phyloP scores from a whole-genome alignment of 1,139 yeast genomes.

The Pichia cactophila region DNA sequence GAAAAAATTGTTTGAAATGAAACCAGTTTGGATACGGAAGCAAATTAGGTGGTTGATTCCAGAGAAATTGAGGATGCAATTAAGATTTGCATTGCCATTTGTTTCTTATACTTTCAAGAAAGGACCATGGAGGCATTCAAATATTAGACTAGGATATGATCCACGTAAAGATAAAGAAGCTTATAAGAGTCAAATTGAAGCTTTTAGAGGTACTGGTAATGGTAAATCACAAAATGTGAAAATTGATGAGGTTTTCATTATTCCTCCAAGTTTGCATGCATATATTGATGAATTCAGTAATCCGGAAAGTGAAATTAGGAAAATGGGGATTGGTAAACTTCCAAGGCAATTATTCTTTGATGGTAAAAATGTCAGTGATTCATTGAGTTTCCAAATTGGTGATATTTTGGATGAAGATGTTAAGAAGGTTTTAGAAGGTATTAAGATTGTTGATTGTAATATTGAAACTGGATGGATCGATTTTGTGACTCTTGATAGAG shows the following conservation, averaged over 20 bases:
- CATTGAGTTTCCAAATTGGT: conserved; percentile 74
- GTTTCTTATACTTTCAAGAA: conserved; percentile 72
- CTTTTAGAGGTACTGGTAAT: conserved; percentile 43
- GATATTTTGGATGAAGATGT: conserved; percentile 68
- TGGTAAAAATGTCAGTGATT: conserved; percentile 61
- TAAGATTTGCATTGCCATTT: conserved; percentile 76
- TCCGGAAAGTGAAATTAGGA: conserved; percentile 18
- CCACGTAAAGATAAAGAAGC: conserved; percentile 47
- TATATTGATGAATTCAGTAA: conserved; percentile 23
- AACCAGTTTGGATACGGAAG: conserved; percentile 84
- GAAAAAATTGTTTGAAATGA: conserved; percentile 45
- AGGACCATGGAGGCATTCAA: conserved; percentile 97
- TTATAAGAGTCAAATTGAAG: conserved; percentile 72
- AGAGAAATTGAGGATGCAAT: conserved; percentile 38
- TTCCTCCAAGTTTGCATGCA: conserved; percentile 25
- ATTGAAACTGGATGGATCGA: conserved; percentile 72
- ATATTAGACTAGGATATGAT: conserved; percentile 70
- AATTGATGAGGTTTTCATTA: conserved; percentile 25
- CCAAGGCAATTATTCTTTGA: conserved; percentile 58
- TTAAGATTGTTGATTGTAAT: conserved; percentile 37
- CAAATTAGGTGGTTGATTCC: conserved; percentile 62
- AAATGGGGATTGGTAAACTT: conserved; percentile 26
- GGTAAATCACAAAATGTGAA: conserved; percentile 31
- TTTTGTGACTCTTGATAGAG: conserved; percentile 50
- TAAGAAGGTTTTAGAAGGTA: conserved; percentile 37